Base-by-base conservation (phyloP, 1,284 basidiomycete species). In the Cryptococcus jaspeensis region DNA sequence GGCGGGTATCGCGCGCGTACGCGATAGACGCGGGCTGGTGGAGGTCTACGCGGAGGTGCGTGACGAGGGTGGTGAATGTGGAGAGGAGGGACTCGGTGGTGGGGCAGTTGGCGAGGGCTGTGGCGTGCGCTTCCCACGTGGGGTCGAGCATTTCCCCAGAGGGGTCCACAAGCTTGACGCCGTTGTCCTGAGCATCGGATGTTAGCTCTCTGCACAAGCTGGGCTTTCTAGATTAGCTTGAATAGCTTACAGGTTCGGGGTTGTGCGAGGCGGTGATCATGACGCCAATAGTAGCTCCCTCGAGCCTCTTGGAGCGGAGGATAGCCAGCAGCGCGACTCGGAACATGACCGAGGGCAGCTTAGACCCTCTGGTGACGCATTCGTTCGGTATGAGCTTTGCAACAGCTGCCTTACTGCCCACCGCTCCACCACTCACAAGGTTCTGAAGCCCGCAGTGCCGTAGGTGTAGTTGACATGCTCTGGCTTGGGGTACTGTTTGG, bases 191-290 rank as follows among this genome's bases (percentile, higher is more conserved):
- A 35, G 60, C 28, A 25, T 49, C n/a, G 35, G 55, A 20, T 44
- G 53, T 37, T 25, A 51, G 48, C 41, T 53, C 51, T 49, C 20
- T n/a, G 12, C 50, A 3, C 4, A 13, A 20, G 15, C 28, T 1
- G 25, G 23, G 18, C 25, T 32, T 28, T 18, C 16, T 18, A 28
- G 23, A 3, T 16, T 5, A 12, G 75, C 83, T 65, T 69, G 23
- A 3, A 11, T 5, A 12, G 75, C 83, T 65, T 69, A 94, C 93
- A 70, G 86, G 83, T 75, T 95, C 95, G 18, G 95, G 95, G 76
- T 99, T 99, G 79, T 99, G 96, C 23, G 92, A 96, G 4, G 96
- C 96, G 39, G 96, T 99, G 70, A 99, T 88, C 96, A 99, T 99
- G 22, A 99, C 89, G 35, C 96, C 96, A 69, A 99, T 89, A 37